These are phyloP conservation scores for Clonostachys sp. DNA, from an alignment of 2,329 filamentous ascomycete species.

Conservation along the genomic window DNA sequence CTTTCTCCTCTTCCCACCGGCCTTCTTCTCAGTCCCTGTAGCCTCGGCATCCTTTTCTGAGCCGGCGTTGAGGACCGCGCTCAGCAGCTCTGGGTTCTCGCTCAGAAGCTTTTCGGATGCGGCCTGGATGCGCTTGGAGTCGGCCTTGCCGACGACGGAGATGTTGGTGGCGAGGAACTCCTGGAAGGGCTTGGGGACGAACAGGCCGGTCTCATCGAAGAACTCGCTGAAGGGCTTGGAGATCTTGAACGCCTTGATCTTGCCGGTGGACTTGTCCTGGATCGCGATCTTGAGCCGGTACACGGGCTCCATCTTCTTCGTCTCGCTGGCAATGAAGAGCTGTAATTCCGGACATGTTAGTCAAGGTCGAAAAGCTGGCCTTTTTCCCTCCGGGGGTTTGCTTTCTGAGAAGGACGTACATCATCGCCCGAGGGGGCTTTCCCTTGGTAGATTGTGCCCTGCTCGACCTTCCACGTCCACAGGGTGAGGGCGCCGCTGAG, in stretches of 20 bases:
- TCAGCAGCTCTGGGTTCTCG: constrained; percentile 41
- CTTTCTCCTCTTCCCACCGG: constrained; percentile 42
- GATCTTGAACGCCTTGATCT: constrained; percentile 43
- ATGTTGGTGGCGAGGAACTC: constrained; percentile 68
- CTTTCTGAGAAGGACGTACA: constrained; percentile 36
- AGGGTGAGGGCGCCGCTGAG: constrained; percentile 75
- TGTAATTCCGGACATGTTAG: constrained; percentile 23
- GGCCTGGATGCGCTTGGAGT: constrained; percentile 51
- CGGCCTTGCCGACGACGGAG: constrained; percentile 59
- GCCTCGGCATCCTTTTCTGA: constrained; percentile 17
- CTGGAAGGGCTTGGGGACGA: constrained; percentile 74
- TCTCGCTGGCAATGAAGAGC: constrained; percentile 69
- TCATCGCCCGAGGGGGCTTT: constrained; percentile 59
- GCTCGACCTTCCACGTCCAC: constrained; percentile 84
- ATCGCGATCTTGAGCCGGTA: constrained; percentile 72
- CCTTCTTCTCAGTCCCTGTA: constrained; percentile 27
- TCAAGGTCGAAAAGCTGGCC: no score
- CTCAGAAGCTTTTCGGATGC: constrained; percentile 28
- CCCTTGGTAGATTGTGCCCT: constrained; percentile 77
- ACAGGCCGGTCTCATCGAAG: constrained; percentile 71
- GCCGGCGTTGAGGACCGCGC: constrained; percentile 36
- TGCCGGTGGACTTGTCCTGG: constrained; percentile 15
- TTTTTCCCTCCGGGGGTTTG: no score
- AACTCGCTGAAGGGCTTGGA: constrained; percentile 65
- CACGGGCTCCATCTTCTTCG: constrained; percentile 72